Conservation (phyloP, 2,329 filamentous ascomycete genomes). For the Pseudogymnoascus sp. region DNA sequence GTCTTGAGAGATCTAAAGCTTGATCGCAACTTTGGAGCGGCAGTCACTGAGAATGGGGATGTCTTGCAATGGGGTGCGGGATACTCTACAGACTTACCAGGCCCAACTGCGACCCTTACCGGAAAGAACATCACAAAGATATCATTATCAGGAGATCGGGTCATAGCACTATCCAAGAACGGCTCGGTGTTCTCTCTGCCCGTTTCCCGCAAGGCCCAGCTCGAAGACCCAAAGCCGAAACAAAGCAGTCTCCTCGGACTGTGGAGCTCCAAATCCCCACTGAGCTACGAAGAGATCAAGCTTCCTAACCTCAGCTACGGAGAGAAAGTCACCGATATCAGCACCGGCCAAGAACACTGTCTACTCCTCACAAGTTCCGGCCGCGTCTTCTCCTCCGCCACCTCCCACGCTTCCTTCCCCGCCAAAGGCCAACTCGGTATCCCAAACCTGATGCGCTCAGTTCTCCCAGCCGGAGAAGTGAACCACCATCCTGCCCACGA, state of each 20-base stretch:
- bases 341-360: conserved; percentile 75
- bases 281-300: conserved; percentile 66
- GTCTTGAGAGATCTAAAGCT: conserved; percentile 82
- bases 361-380: conserved; percentile 77
- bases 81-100: conserved; percentile 55
- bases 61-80: conserved; percentile 83
- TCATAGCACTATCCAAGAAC: conserved; percentile 66
- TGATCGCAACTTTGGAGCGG: conserved; percentile 71
- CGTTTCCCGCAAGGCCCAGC: conserved; percentile 63
- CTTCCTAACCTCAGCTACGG: conserved; percentile 55
- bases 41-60: conserved; percentile 80
- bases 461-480: conserved; percentile 65
- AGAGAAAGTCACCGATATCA: conserved; percentile 66
- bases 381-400: conserved; percentile 80
- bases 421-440: conserved; percentile 79
- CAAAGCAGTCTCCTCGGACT: conserved; percentile 65
- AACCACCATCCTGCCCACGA: conserved; percentile 67
- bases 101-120: conserved; percentile 62
- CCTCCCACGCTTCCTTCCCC: conserved; percentile 70
- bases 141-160: conserved; percentile 69
- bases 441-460: conserved; percentile 71
- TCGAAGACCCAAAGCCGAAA: conserved; percentile 51
- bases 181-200: conserved; percentile 82
- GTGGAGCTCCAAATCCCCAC: conserved; percentile 47
- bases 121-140: conserved; percentile 76